Conservation (phyloP, 176 grass and related monocot species). For the Musa beccarii region DNA sequence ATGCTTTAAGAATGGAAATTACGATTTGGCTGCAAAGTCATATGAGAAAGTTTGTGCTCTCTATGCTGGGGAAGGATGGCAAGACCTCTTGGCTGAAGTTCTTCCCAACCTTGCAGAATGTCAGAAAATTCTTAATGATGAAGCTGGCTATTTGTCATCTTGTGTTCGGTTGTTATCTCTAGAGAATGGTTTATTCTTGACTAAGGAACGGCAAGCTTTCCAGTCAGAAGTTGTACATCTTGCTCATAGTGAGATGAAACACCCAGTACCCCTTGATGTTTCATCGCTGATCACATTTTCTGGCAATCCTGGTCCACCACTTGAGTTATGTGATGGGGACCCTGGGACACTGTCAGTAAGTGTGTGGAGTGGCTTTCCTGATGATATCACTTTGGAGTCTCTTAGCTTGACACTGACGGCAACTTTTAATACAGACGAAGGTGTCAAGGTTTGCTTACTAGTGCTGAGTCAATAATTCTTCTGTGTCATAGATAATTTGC, state of each 20-base stretch:
- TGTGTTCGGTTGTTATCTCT: conserved; percentile 88
- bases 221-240: conserved; percentile 89
- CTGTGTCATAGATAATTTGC: neutral
- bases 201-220: conserved; percentile 81
- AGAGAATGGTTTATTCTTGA: conserved; percentile 63
- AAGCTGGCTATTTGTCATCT: conserved; percentile 81
- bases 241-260: conserved; percentile 92
- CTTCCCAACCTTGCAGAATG: conserved; percentile 94
- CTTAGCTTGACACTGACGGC: conserved; percentile 74
- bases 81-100: conserved; percentile 80
- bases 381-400: conserved; percentile 80
- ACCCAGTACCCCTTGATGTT: conserved; percentile 89
- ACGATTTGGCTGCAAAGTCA: conserved; percentile 86
- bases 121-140: conserved; percentile 88
- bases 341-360: conserved; percentile 73
- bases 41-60: conserved; percentile 96
- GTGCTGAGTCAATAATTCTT: neutral
- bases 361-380: conserved; percentile 88
- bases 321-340: conserved; percentile 95
- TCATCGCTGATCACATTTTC: conserved; percentile 90
- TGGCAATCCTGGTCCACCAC: conserved; percentile 59
- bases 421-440: conserved; percentile 72
- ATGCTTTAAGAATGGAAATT: conserved; percentile 80
- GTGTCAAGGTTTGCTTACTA: conserved; percentile 66
- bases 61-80: conserved; percentile 94